Percentiles rank a stretch among this genome's conserved stretches.
Evolutionary conservation across 306 rosid genomes (phyloP).

Genomic region (Vicia faba): DNA sequence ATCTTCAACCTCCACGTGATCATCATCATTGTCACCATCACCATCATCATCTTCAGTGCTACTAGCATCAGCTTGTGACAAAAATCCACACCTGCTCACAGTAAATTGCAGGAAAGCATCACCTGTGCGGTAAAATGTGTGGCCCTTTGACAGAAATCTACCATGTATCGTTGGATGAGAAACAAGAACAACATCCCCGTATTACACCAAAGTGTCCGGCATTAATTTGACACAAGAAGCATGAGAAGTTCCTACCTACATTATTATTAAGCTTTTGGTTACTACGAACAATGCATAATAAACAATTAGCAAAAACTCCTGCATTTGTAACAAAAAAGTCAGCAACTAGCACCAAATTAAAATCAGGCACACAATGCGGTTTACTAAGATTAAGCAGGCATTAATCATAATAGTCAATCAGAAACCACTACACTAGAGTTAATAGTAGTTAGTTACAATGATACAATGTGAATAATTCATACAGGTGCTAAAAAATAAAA

Average conservation of each 20-base stretch:
- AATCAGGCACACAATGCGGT: neutral
- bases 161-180: slow-evolving; percentile 33
- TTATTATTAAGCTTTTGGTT: slow-evolving; percentile 39
- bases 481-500: neutral
- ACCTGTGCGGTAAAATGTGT: slow-evolving; percentile 33
- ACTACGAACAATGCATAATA: slow-evolving; percentile 43
- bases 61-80: slow-evolving; percentile 77
- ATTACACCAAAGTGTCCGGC: slow-evolving; percentile 33
- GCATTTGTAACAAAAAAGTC: no score
- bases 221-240: slow-evolving; percentile 38
- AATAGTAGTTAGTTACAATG: no score
- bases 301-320: no score
- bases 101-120: slow-evolving; percentile 35
- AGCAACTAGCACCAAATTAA: neutral
- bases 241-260: no score
- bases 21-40: no score
- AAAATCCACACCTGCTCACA: slow-evolving; percentile 49
- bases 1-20: slow-evolving; percentile 44
- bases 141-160: slow-evolving; percentile 23
- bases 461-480: neutral
- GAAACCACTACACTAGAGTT: no score
- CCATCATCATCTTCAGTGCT: slow-evolving; percentile 51
- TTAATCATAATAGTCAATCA: neutral
- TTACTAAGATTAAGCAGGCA: neutral
- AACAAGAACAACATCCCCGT: slow-evolving; percentile 31